A percentile compares a stretch with the other conserved stretches of the same genome.
These are phyloP conservation scores for Trametes cingulata DNA, from an alignment of 768 basidiomycete species.

Conservation along the genomic window DNA sequence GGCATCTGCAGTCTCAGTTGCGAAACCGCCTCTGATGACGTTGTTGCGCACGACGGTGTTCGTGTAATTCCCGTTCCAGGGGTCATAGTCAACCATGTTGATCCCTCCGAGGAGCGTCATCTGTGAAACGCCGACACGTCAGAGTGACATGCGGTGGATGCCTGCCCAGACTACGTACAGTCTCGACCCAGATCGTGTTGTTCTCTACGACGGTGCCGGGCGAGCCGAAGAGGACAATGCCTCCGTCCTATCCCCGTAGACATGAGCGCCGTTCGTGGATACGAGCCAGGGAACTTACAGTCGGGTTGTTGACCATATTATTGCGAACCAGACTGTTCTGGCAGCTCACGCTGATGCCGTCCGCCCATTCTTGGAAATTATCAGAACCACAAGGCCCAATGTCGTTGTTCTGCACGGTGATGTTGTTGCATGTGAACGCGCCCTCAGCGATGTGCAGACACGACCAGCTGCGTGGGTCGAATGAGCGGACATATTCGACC, in stretches of 20 bases:
- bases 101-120: conserved; percentile 74
- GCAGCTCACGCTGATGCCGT: conserved; percentile 78
- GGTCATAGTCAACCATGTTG: conserved; percentile 73
- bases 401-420: conserved; percentile 76
- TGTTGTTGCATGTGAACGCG: conserved; percentile 59
- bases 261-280: neutral
- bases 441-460: conserved; percentile 81
- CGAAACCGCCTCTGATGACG: conserved; percentile 67
- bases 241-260: conserved; percentile 53
- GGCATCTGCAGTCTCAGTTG: conserved; percentile 44
- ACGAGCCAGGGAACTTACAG: conserved; percentile 32
- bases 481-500: conserved; percentile 75
- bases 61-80: conserved; percentile 66
- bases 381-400: conserved; percentile 78
- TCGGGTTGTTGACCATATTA: conserved; percentile 71
- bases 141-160: neutral
- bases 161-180: conserved; percentile 41
- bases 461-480: conserved; percentile 79
- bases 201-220: conserved; percentile 74
- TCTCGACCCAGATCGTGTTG: conserved; percentile 73
- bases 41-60: conserved; percentile 69
- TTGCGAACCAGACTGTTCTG: conserved; percentile 59
- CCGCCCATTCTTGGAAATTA: conserved; percentile 72
- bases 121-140: conserved; percentile 35
- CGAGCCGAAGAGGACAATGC: conserved; percentile 75